Evolutionary conservation across 1,284 basidiomycete genomes (phyloP).

Genomic region (Ustilago trichophora): DNA sequence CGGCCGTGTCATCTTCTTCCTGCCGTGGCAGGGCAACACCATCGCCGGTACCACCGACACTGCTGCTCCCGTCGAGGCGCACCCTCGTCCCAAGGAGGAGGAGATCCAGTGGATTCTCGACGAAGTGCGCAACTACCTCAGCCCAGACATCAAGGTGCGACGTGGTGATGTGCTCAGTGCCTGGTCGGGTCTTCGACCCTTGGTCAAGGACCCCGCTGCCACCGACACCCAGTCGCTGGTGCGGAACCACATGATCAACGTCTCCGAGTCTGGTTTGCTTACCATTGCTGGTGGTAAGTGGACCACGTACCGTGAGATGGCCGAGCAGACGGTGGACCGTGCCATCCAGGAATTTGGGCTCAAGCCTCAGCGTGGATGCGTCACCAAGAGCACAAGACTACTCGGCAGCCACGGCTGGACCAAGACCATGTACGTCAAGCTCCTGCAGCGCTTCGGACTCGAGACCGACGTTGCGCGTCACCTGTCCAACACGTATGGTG

Average conservation of each 20-base stretch:
- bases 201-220: slow-evolving; percentile 84
- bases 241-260: slow-evolving; percentile 91
- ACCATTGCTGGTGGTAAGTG: slow-evolving; percentile 98
- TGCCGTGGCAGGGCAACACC: slow-evolving; percentile 97
- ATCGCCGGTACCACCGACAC: slow-evolving; percentile 97
- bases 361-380: slow-evolving; percentile 72
- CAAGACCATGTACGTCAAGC: slow-evolving; percentile 94
- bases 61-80: slow-evolving; percentile 78
- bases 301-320: slow-evolving; percentile 96
- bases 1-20: slow-evolving; percentile 97
- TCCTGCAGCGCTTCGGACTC: slow-evolving; percentile 84
- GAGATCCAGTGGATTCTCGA: slow-evolving; percentile 97
- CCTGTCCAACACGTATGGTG: slow-evolving; percentile 91
- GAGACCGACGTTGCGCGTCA: slow-evolving; percentile 93
- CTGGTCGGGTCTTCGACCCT: slow-evolving; percentile 89
- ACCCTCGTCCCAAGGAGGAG: slow-evolving; percentile 87
- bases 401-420: slow-evolving; percentile 95
- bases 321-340: slow-evolving; percentile 90
- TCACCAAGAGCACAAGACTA: slow-evolving; percentile 82
- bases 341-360: slow-evolving; percentile 83
- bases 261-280: slow-evolving; percentile 81
- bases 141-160: slow-evolving; percentile 90
- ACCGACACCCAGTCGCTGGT: slow-evolving; percentile 88
- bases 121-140: slow-evolving; percentile 87
- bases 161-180: slow-evolving; percentile 96